phyloP scores from a whole-genome alignment of 2,329 filamentous ascomycete species.

The Fusarium tuaranense region DNA sequence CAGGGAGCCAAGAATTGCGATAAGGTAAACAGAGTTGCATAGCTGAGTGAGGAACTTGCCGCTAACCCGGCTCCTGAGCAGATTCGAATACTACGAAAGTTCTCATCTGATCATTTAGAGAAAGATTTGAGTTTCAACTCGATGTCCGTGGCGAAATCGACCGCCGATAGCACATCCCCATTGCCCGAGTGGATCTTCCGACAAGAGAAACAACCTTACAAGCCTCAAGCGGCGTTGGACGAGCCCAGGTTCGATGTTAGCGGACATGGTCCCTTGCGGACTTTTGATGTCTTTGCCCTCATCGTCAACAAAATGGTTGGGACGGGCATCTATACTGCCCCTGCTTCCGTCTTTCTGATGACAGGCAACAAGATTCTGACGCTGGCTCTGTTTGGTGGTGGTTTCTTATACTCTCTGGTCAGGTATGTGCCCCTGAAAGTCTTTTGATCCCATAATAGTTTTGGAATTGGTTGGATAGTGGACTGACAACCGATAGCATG shows the following conservation, averaged over 20 bases:
- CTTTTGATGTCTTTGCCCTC: slow-evolving; percentile 6
- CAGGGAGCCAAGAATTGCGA: not conserved
- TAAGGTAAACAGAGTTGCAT: not conserved
- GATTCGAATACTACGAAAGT: not conserved
- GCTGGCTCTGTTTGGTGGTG: not conserved
- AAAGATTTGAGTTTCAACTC: not conserved
- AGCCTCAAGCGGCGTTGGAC: not conserved
- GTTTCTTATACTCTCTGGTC: not conserved
- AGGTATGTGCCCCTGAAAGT: not conserved
- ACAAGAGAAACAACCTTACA: not conserved
- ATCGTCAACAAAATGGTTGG: slow-evolving; percentile 19
- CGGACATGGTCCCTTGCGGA: not conserved
- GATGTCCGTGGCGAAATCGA: not conserved
- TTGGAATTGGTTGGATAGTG: not conserved
- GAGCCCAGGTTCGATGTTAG: not conserved
- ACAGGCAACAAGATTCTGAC: slow-evolving; percentile 11
- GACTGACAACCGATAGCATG: not conserved
- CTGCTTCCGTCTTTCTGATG: not conserved
- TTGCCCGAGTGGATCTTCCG: too few species aligned
- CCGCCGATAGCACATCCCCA: not conserved
- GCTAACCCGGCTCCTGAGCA: not conserved
- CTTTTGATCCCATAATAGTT: too few species aligned
- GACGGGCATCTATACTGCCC: slow-evolving; percentile 7
- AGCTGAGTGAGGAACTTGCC: not conserved
- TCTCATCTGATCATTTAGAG: not conserved